These are phyloP conservation scores for Phoma herbarum DNA, from an alignment of 2,329 filamentous ascomycete species.

Conservation along the genomic window DNA sequence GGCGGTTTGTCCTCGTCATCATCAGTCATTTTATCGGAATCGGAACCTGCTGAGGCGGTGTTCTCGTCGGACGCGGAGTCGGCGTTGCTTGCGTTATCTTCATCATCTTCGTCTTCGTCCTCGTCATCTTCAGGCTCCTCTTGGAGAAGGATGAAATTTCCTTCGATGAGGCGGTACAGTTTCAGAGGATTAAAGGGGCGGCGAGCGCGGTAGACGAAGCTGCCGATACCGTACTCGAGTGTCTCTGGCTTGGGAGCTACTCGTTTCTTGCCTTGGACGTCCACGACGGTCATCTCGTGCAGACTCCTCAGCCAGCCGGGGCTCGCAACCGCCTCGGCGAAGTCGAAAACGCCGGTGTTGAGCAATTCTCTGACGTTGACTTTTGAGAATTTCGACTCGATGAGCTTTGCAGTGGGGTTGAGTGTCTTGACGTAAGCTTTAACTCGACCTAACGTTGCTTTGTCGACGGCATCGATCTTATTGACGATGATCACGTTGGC, in stretches of 20 bases:
- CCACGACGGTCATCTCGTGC: constrained; percentile 71
- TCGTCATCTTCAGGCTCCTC: constrained; percentile 50
- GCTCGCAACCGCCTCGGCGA: constrained; percentile 69
- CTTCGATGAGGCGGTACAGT: constrained; percentile 53
- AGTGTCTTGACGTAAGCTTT: constrained; percentile 65
- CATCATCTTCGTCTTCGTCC: constrained; percentile 25
- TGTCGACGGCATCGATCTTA: constrained; percentile 70
- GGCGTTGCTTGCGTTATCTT: constrained; percentile 12
- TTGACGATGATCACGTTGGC: constrained; percentile 77
- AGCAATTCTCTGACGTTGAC: constrained; percentile 71
- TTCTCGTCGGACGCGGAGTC: constrained; percentile 31
- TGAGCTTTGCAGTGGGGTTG: constrained; percentile 71
- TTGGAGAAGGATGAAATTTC: constrained; percentile 55
- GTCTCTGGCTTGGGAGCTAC: constrained; percentile 75
- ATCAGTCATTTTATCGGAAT: constrained; percentile 31
- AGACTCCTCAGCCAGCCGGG: constrained; percentile 76
- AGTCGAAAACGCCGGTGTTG: constrained; percentile 71
- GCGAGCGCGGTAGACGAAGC: constrained; percentile 72
- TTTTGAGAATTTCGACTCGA: constrained; percentile 67
- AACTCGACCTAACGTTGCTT: constrained; percentile 58
- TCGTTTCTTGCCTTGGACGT: constrained; percentile 63
- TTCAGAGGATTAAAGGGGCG: constrained; percentile 54
- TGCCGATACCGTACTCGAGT: constrained; percentile 75
- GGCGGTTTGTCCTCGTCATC: constrained; percentile 47
- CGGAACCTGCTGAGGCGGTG: constrained; percentile 24